Evolutionary conservation across 1,284 basidiomycete genomes (phyloP), one percentile per base, ranked within the genome.

Genomic region (Tilletia setariae): DNA sequence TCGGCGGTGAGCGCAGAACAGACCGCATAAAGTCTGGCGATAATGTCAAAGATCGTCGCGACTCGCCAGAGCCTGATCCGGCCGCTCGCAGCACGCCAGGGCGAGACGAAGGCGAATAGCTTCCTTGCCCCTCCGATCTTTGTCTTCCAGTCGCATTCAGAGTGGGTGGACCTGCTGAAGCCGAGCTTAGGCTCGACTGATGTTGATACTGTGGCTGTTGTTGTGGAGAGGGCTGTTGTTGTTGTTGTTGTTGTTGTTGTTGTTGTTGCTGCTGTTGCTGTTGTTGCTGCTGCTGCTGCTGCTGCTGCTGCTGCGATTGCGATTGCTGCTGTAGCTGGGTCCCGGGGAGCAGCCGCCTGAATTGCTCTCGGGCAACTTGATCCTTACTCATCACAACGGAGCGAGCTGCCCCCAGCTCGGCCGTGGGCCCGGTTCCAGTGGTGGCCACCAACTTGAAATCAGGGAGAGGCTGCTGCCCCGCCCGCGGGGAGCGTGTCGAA

Each of bases 321-420:
- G 4, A 11, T 40, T 40, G 35, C 11, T 40, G 35, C 11, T 40
- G 35, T 40, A 6, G 35, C 11, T 40, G 35, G 11, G 4, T 40
- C 6, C 11, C 11, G 35, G 35, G 35, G 11, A 40, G 35, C 35
- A 40, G 4, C 6, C 56, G 56, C n/a, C 56, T 28, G 35, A 32
- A 61, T 15, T 35, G 30, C 32, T 35, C 28, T 30, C 28, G 28
- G 4, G 56, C 56, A 25, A 21, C 56, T 21, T 61, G 56, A 21
- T 61, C 56, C 2, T 30, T 25, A 61, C 56, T 61, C 56, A 61
- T 61, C 30, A 61, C 30, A 19, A 61, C 16, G 2, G 56, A 61
- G 28, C 56, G 56, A 1, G 28, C 56, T 3, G 19, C 32, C 1
- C 56, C 56, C 11, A 61, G 30, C 28, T 61, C 56, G 9, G 56